Base-by-base conservation (phyloP, 2,329 filamentous ascomycete genomes). In the Colletotrichum paranaense region DNA sequence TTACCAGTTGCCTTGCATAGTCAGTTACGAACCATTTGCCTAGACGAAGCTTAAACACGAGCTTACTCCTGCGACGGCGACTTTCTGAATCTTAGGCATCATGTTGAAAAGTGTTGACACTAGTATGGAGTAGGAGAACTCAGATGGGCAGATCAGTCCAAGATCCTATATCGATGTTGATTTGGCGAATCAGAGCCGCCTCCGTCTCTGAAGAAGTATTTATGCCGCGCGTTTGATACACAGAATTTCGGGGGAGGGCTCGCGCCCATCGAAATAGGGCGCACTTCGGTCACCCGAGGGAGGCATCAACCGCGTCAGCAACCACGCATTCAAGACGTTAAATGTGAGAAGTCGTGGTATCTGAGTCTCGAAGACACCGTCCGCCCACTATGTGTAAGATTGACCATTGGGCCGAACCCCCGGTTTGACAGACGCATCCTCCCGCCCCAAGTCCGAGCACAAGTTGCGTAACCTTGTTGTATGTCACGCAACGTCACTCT, bases 21-120 rank as follows among this genome's bases (percentile, higher is more conserved):
- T 68, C 8, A 70, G 32, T 55, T 5, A 3, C 2, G 6, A 5
- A 11, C 11, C 5, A 14, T 11, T 14, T 7, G 5, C 26, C 2
- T 6, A 2, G 12, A 19, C 14, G n/a, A 12, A 3, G 4, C 8
- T 8, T 19, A 5, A 6, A 3, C n/a, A 7, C 4, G 14, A 28
- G 70, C 74, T 35, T 75, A 78, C 83, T 63, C 84, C 83, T 32
- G 80, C 78, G 5, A 86, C 57, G 32, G 80, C 80, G 49, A 86
- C 78, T 76, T 81, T 85, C 72, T 82, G 82, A 68, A 84, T 76
- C n/a, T 68, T 52, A 4, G 49, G 49, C 30, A 28, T 28, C 62
- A 74, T 68, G 8, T 24, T 49, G 14, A 14, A 3, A 11, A 1
- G 16, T n/a, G 19, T n/a, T 49, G 12, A 12, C 38, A n/a, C 42